Percentiles rank a stretch among this genome's conserved stretches.
Evolutionary conservation across 257 asterid genomes (phyloP).

Genomic region (Thymus quinquecostatus): DNA sequence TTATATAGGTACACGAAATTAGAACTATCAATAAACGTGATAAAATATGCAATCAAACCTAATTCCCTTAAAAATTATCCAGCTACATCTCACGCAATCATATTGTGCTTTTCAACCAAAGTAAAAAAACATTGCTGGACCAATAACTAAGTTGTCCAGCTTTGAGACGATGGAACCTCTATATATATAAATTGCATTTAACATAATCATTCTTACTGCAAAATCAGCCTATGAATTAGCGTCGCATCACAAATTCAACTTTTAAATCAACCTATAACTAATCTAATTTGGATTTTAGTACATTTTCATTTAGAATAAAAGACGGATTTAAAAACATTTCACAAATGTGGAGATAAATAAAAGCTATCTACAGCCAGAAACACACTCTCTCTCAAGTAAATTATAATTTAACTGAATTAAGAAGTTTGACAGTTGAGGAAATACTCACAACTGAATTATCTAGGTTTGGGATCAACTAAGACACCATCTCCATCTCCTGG

Average conservation of each 20-base stretch:
- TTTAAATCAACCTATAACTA: not conserved
- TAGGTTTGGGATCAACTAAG: too few relatives aligned
- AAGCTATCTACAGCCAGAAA: too few relatives aligned
- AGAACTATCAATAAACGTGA: not conserved
- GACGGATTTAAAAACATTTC: not conserved
- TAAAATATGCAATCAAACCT: not conserved
- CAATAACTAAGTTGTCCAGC: slow-evolving; percentile 1
- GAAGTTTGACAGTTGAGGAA: too few relatives aligned
- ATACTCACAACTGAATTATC: too few relatives aligned
- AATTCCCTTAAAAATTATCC: not conserved
- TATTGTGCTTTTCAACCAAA: not conserved
- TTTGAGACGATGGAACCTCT: not conserved
- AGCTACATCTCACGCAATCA: not conserved
- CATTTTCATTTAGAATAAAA: not conserved
- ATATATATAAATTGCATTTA: not conserved
- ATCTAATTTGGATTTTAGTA: not conserved
- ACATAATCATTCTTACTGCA: not conserved
- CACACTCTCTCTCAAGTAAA: too few relatives aligned
- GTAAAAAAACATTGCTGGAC: not conserved
- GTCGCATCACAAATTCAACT: not conserved
- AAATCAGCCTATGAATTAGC: slow-evolving; percentile 8
- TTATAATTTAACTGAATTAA: too few relatives aligned
- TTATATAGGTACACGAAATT: not conserved
- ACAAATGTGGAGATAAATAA: slow-evolving; percentile 13
- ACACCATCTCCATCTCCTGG: too few relatives aligned